These are phyloP conservation scores for Themeda triandra DNA, from an alignment of 176 grass and related monocot species.

Conservation along the genomic window DNA sequence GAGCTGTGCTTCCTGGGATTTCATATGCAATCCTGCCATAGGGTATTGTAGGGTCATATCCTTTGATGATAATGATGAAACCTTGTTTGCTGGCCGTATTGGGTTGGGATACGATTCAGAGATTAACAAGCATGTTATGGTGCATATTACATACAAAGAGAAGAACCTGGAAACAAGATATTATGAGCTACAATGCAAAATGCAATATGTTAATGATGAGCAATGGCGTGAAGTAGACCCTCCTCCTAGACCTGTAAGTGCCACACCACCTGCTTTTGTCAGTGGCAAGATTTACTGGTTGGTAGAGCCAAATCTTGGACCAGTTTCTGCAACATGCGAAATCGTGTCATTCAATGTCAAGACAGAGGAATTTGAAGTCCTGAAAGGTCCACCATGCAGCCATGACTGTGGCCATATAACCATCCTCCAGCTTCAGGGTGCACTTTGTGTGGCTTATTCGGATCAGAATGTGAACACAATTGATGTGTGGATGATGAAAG, in stretches of 20 bases:
- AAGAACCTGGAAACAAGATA: slow-evolving; percentile 1
- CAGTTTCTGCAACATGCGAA: slow-evolving; percentile 9
- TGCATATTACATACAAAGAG: slow-evolving; percentile 25
- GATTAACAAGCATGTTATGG: background rate
- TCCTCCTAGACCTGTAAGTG: slow-evolving; percentile 31
- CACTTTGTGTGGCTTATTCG: slow-evolving; percentile 26
- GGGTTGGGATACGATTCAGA: slow-evolving; percentile 22
- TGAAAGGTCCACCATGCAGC: slow-evolving; percentile 30
- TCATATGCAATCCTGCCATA: slow-evolving; percentile 22
- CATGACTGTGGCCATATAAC: slow-evolving; percentile 4
- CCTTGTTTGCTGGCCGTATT: slow-evolving; percentile 4
- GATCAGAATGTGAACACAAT: background rate
- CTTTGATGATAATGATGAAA: background rate
- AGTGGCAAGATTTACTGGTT: slow-evolving; percentile 30
- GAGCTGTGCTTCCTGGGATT: background rate
- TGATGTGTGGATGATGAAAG: slow-evolving; percentile 33
- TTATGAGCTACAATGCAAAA: slow-evolving; percentile 7
- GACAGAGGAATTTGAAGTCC: slow-evolving; percentile 13
- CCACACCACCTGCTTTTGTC: background rate
- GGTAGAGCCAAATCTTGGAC: slow-evolving; percentile 21
- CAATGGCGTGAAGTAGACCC: slow-evolving; percentile 6
- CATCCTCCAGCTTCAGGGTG: slow-evolving; percentile 14
- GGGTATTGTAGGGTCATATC: background rate
- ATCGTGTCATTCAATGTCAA: slow-evolving; percentile 13
- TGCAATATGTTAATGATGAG: background rate